phyloP scores from a whole-genome alignment of 2,329 filamentous ascomycete genomes.

The Cercospora sp. region DNA sequence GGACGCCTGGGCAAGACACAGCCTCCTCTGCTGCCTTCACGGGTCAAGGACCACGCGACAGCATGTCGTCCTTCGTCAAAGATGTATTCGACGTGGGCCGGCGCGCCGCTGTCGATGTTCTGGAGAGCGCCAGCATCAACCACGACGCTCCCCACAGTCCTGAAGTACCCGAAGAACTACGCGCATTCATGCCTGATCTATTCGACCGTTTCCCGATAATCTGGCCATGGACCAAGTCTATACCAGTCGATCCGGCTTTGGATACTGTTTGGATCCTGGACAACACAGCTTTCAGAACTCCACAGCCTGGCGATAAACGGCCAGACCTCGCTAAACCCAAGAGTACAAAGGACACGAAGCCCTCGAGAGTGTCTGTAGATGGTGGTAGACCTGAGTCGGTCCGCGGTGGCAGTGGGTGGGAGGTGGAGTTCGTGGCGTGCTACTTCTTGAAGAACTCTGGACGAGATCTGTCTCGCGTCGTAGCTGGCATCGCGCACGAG shows the following conservation, averaged over 20 bases:
- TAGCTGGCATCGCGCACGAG: conserved; percentile 68
- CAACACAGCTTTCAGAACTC: conserved; percentile 73
- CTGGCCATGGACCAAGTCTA: conserved; percentile 43
- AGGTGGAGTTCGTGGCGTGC: conserved; percentile 78
- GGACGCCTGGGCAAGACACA: conserved; percentile 1
- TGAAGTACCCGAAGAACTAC: conserved; percentile 36
- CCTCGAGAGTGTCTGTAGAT: conserved; percentile 37
- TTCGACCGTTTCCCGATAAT: conserved; percentile 54
- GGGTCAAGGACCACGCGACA: conserved; percentile 17
- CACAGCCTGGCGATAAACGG: conserved; percentile 28
- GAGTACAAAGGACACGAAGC: conserved; percentile 26
- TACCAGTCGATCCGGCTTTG: conserved; percentile 56
- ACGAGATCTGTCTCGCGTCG: conserved; percentile 64
- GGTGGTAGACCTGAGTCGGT: conserved; percentile 18
- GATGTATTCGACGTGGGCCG: conserved; percentile 33
- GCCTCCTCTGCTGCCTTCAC: conserved; percentile 2
- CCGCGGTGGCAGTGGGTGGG: conserved; percentile 56
- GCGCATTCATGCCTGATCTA: conserved; percentile 37
- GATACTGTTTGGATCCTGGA: conserved; percentile 88
- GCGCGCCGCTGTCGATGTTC: conserved; percentile 32
- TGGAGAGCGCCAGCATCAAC: conserved; percentile 32
- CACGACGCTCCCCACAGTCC: conserved; percentile 36
- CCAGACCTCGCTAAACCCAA: conserved; percentile 26
- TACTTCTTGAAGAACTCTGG: conserved; percentile 75
- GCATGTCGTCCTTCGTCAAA: conserved; percentile 31